phyloP scores from a whole-genome alignment of 768 basidiomycete species.

The Kwoniella sp. region DNA sequence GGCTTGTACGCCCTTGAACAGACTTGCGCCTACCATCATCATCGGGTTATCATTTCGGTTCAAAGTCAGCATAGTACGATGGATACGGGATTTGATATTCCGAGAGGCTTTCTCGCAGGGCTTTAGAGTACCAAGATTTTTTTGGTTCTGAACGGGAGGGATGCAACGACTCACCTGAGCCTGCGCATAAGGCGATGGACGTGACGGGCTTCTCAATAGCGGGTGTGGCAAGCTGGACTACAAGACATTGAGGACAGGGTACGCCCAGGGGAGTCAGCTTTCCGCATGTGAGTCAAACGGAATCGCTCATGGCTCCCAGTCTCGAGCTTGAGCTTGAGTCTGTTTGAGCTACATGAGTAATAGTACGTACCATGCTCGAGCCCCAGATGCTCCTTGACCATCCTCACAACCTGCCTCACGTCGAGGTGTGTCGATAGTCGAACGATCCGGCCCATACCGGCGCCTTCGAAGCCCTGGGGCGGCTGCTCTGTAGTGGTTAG shows the following conservation, averaged over 20 bases:
- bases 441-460: conserved; percentile 71
- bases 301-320: too few relatives aligned
- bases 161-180: conserved; percentile 63
- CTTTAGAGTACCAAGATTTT: too few relatives aligned
- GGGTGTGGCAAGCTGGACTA: conserved; percentile 50
- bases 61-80: not conserved
- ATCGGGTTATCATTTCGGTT: not conserved
- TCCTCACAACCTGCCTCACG: conserved; percentile 66
- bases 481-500: conserved; percentile 31
- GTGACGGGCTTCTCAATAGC: conserved; percentile 43
- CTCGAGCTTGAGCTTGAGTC: too few relatives aligned
- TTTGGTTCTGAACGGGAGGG: not conserved
- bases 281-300: too few relatives aligned
- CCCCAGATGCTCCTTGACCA: conserved; percentile 71
- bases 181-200: conserved; percentile 87
- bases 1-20: conserved; percentile 71
- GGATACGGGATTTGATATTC: too few relatives aligned
- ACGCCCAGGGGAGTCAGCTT: too few relatives aligned
- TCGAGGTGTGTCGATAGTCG: conserved; percentile 64
- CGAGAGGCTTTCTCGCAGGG: too few relatives aligned
- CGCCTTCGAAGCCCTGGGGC: conserved; percentile 47
- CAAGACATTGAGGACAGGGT: too few relatives aligned
- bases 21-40: conserved; percentile 60
- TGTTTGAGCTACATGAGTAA: not conserved
- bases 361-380: conserved; percentile 64